Evolutionary conservation across 176 grass and related monocot genomes (phyloP).

Genomic region (Elymus sibiricus): DNA sequence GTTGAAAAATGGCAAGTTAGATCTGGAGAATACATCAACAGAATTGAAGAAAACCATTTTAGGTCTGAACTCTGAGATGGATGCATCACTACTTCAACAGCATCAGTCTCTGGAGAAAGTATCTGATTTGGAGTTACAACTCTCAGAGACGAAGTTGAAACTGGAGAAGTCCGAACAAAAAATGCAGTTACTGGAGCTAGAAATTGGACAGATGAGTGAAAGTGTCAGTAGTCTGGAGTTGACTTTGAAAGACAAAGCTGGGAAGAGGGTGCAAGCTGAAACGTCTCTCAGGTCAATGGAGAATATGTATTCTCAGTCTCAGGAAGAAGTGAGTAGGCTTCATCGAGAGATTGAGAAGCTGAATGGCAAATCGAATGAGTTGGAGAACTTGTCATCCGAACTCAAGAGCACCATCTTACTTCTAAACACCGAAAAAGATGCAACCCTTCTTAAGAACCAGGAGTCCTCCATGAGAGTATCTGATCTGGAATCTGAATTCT

Average conservation of each 20-base stretch:
- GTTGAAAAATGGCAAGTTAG: constrained; percentile 40
- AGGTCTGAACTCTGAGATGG: constrained; percentile 35
- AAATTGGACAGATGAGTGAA: constrained; percentile 47
- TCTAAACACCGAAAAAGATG: constrained; percentile 40
- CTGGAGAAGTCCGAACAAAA: constrained; percentile 42
- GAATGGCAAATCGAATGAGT: constrained; percentile 47
- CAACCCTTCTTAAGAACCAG: constrained; percentile 30
- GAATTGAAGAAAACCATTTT: constrained; percentile 40
- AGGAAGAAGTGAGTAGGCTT: constrained; percentile 41
- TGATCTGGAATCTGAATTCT: constrained; percentile 40
- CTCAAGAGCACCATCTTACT: constrained; percentile 37
- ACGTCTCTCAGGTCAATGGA: constrained; percentile 29
- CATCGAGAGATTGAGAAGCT: constrained; percentile 53
- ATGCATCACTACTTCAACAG: constrained; percentile 36
- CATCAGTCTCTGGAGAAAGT: constrained; percentile 31
- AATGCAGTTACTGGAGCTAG: constrained; percentile 46
- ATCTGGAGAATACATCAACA: constrained; percentile 36
- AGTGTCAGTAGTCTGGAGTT: constrained; percentile 21
- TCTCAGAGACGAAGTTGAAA: constrained; percentile 39
- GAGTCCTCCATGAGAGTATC: constrained; percentile 30
- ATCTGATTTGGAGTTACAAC: constrained; percentile 46
- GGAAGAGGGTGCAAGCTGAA: constrained; percentile 43
- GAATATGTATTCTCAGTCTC: constrained; percentile 45
- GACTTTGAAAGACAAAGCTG: constrained; percentile 39
- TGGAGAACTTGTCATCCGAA: constrained; percentile 37